Evolutionary conservation across 495 filamentous ascomycete species (phyloP).

Genomic region (Bombardia bombarda): DNA sequence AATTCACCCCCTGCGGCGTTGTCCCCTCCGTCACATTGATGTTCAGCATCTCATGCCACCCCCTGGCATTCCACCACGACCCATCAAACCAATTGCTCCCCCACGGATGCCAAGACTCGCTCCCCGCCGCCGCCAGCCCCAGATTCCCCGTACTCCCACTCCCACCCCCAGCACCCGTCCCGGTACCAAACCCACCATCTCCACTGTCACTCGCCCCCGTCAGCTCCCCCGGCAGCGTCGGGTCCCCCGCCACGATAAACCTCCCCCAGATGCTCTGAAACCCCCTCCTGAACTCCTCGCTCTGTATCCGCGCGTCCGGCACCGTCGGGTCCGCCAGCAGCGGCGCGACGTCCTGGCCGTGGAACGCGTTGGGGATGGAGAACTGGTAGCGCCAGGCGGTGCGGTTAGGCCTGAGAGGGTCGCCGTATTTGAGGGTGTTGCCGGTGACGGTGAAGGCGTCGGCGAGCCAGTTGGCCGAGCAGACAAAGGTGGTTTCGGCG

Average conservation of each 20-base stretch:
- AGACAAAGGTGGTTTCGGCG: constrained; percentile 54
- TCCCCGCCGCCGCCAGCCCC: constrained; percentile 14
- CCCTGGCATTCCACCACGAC: not conserved
- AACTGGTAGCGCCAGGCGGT: constrained; percentile 53
- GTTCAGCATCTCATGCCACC: constrained; percentile 33
- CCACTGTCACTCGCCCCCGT: too few relatives aligned
- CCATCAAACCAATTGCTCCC: constrained; percentile 11
- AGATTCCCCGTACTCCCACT: too few relatives aligned
- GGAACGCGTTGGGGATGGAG: constrained; percentile 45
- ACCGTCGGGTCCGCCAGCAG: constrained; percentile 8
- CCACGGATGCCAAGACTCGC: constrained; percentile 14
- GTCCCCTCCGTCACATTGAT: constrained; percentile 47
- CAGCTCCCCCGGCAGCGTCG: constrained; percentile 39
- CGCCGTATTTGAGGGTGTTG: too few relatives aligned
- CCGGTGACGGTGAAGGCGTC: constrained; percentile 38
- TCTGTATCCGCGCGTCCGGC: constrained; percentile 7
- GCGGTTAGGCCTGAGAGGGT: too few relatives aligned
- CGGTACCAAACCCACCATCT: too few relatives aligned
- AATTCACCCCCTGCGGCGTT: constrained; percentile 30
- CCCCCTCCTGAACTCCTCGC: constrained; percentile 19
- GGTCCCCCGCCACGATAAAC: constrained; percentile 46
- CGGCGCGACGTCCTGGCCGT: constrained; percentile 42
- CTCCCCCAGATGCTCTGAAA: constrained; percentile 37
- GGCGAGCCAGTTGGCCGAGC: constrained; percentile 57
- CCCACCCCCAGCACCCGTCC: not conserved